phyloP scores from a whole-genome alignment of 768 basidiomycete species.

The Candolleomyces aberdarensis region DNA sequence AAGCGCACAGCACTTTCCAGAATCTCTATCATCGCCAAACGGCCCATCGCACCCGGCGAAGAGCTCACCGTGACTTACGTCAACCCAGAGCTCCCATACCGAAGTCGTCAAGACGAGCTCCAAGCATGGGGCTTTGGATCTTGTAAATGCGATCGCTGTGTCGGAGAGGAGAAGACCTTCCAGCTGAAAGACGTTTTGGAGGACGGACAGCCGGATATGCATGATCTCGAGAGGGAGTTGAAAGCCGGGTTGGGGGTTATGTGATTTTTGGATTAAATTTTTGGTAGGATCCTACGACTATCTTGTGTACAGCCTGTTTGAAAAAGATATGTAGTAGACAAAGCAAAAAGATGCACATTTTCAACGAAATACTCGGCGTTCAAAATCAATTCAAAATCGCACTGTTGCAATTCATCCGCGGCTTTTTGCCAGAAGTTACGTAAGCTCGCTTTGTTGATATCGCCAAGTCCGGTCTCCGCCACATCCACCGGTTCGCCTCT shows the following conservation, averaged over 20 bases:
- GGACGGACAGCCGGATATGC: slow-evolving; percentile 28
- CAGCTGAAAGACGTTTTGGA: slow-evolving; percentile 26
- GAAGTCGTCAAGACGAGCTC: slow-evolving; percentile 49
- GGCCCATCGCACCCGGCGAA: slow-evolving; percentile 62
- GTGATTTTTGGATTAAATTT: too few species aligned
- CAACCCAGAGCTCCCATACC: slow-evolving; percentile 52
- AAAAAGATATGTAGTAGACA: too few species aligned
- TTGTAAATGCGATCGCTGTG: slow-evolving; percentile 69
- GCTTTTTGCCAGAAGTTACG: too few species aligned
- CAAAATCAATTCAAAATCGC: too few species aligned
- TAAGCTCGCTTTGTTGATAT: too few species aligned
- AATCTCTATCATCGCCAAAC: slow-evolving; percentile 70
- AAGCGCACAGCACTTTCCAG: slow-evolving; percentile 64
- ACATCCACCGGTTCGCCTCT: too few species aligned
- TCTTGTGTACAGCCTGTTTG: too few species aligned
- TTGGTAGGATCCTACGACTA: too few species aligned
- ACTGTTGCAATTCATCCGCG: too few species aligned
- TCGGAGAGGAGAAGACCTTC: slow-evolving; percentile 49
- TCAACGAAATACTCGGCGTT: too few species aligned
- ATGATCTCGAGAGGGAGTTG: slow-evolving; percentile 56
- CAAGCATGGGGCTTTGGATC: slow-evolving; percentile 73
- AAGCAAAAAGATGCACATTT: too few species aligned
- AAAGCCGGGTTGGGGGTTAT: slow-evolving; percentile 62
- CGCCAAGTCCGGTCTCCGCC: too few species aligned
- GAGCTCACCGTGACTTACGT: slow-evolving; percentile 82